These are phyloP conservation scores for Phyllosticta paracitricarpa DNA, from an alignment of 2,329 filamentous ascomycete species.

Conservation along the genomic window DNA sequence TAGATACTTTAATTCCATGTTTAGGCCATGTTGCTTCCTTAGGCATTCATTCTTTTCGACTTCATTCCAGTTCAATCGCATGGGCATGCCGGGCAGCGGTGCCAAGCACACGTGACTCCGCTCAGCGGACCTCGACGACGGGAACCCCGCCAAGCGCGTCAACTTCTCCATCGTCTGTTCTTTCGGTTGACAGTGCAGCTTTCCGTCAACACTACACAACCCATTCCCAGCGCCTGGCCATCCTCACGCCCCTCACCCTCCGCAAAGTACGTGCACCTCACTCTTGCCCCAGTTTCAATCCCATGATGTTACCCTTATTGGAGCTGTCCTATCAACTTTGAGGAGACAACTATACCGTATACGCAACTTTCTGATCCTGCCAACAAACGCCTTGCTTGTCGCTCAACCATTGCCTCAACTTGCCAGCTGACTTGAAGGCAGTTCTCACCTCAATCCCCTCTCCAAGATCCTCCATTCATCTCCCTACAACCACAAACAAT, in stretches of 20 bases:
- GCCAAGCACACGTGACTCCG: slow-evolving; percentile 4
- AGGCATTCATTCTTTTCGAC: background rate
- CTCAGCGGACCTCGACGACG: background rate
- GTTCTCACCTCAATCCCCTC: background rate
- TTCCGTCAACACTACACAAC: background rate
- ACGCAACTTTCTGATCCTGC: slow-evolving; percentile 9
- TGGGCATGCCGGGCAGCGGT: too few relatives aligned
- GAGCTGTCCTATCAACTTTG: slow-evolving; percentile 59
- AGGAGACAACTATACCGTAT: slow-evolving; percentile 11
- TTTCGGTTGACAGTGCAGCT: too few relatives aligned
- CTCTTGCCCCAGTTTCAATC: background rate
- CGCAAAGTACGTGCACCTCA: background rate
- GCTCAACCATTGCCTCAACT: background rate
- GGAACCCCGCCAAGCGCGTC: background rate
- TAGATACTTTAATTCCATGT: background rate
- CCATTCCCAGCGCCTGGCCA: background rate
- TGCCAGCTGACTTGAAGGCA: background rate
- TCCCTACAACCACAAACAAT: slow-evolving; percentile 15
- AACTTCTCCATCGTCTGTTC: background rate
- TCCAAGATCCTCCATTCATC: background rate
- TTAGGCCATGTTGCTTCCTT: background rate
- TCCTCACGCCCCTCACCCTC: background rate
- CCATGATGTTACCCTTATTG: slow-evolving; percentile 58
- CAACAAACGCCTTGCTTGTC: too few relatives aligned
- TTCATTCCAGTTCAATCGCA: too few relatives aligned